Evolutionary conservation across 2,329 filamentous ascomycete genomes (phyloP), one percentile per base, ranked within the genome.

Genomic region (Triangularia setosa): DNA sequence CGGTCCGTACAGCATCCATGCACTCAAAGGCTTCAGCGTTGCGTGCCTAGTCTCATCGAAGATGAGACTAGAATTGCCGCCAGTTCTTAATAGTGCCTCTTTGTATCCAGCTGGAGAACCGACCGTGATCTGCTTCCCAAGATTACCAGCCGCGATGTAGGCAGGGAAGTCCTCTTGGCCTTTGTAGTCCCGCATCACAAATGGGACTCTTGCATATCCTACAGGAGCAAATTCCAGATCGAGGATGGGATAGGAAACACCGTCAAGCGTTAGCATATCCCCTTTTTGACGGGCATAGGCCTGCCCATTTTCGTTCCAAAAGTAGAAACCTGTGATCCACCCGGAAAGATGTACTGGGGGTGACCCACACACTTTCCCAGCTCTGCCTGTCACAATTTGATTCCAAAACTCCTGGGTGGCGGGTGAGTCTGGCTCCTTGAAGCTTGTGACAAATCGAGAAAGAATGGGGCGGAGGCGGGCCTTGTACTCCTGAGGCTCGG

Each of bases 301-400:
- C 35, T 67, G 48, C 0, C 81, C 81, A n/a, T 76, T 61, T 0
- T 68, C 69, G 21, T 73, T 69, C 78, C 80, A 84, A 65, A 79
- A 79, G 68, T 77, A 74, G 63, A 84, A 82, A 0, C 77, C 79
- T 0, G 79, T 79, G 61, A 82, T 76, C 81, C 81, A 84, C 7
- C 82, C 81, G 0, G 77, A 79, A 3, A 82, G 65, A 54, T 73
- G 72, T 69, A 70, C 80, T 69, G 75, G 77, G 68, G 54, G 73
- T 30, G 69, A 72, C 2, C 69, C 74, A 40, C 61, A 69, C 16
- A 70, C 72, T 55, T 71, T 78, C 14, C 65, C 69, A 53, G 65
- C 75, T 64, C 67, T 69, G 61, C 72, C 75, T 48, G 75, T 71
- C 0, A 80, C 78, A 58, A 79, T 79, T 68, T 77, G 73, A 35